These are phyloP conservation scores for Withania somnifera DNA, from an alignment of 305 asterid species.

Conservation along the genomic window DNA sequence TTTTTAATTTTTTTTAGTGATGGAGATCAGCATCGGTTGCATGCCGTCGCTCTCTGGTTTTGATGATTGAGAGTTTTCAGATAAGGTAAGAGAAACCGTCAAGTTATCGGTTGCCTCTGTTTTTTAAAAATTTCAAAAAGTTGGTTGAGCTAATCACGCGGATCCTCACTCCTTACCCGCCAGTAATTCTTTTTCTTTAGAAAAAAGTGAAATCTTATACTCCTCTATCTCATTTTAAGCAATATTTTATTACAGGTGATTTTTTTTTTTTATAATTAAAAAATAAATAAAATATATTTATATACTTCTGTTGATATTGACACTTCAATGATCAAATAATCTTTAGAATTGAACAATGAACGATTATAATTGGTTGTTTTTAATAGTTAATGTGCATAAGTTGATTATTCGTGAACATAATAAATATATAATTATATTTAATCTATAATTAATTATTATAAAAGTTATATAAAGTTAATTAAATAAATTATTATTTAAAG, in stretches of 20 bases:
- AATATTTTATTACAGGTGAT: neutral
- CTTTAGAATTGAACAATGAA: no score
- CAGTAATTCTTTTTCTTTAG: neutral
- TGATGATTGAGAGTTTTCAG: neutral
- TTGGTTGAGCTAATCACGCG: neutral
- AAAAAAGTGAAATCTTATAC: neutral
- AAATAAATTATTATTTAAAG: no score
- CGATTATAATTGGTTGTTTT: neutral
- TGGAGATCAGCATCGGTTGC: neutral
- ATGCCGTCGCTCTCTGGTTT: neutral
- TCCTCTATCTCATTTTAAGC: no score
- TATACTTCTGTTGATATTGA: no score
- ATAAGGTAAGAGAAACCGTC: slow-evolving; percentile 1
- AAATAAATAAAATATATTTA: no score
- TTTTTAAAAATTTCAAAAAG: neutral
- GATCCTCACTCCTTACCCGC: neutral
- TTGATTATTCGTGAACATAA: no score
- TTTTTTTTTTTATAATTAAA: no score
- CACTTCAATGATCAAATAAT: no score
- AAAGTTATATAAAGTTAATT: no score
- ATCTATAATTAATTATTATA: no score
- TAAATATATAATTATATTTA: no score
- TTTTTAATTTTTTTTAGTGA: neutral
- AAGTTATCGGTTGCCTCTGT: neutral
- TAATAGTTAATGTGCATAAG: no score